These are phyloP conservation scores for Acidiella bohemica DNA, from an alignment of 495 filamentous ascomycete genomes.

Conservation along the genomic window DNA sequence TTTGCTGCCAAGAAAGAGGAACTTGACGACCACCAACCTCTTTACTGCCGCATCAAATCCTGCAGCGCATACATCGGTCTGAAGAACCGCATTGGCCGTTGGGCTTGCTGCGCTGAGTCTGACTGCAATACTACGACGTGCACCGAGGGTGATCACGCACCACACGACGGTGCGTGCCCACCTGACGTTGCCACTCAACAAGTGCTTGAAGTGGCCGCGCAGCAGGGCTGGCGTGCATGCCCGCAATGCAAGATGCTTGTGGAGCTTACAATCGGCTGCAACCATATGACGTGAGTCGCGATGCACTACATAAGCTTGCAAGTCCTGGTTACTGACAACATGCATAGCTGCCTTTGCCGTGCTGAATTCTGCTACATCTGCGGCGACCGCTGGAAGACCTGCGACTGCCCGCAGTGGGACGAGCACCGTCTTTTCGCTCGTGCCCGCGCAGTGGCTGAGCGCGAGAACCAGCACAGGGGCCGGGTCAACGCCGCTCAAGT, in stretches of 20 bases:
- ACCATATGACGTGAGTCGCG: slow-evolving; percentile 16
- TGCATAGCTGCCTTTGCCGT: slow-evolving; percentile 19
- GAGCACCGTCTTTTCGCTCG: slow-evolving; percentile 16
- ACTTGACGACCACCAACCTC: slow-evolving; percentile 32
- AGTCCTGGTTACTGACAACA: slow-evolving; percentile 4
- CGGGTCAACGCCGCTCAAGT: not conserved
- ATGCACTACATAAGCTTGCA: not conserved
- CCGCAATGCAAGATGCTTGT: slow-evolving; percentile 19
- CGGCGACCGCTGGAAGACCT: slow-evolving; percentile 21
- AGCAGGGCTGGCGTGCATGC: slow-evolving; percentile 26
- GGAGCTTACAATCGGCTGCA: slow-evolving; percentile 13
- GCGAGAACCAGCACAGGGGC: not conserved
- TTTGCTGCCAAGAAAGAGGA: slow-evolving; percentile 35
- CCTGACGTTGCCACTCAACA: slow-evolving; percentile 12
- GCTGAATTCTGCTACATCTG: slow-evolving; percentile 25
- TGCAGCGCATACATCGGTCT: slow-evolving; percentile 37
- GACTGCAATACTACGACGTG: slow-evolving; percentile 32
- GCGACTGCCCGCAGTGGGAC: slow-evolving; percentile 18
- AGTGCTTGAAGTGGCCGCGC: slow-evolving; percentile 20
- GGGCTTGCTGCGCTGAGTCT: slow-evolving; percentile 34
- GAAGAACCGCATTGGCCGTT: slow-evolving; percentile 22
- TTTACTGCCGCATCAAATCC: slow-evolving; percentile 33
- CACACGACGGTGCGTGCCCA: slow-evolving; percentile 28
- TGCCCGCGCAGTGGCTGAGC: not conserved
- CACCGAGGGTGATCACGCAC: slow-evolving; percentile 32